Base-by-base conservation (phyloP, 495 filamentous ascomycete species). In the Penicillium alfredii region DNA sequence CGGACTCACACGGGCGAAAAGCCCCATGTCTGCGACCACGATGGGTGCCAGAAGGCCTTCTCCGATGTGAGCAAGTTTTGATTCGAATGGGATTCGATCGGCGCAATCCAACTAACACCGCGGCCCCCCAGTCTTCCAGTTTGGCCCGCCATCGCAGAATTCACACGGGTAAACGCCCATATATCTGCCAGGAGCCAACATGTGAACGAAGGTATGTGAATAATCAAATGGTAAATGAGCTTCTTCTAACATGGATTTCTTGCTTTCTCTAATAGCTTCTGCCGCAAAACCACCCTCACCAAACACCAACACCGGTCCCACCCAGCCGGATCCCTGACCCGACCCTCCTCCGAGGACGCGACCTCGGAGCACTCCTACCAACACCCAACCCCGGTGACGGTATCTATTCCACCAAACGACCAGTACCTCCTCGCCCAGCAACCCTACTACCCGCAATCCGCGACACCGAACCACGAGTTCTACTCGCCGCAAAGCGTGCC, bases 1-100 rank as follows among this genome's bases (percentile, higher is more conserved):
- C 78, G 87, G 33, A 90, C 86, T 14, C 87, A 94, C 51, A 94
- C 86, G 3, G 85, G 86, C 32, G 86, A 93, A 59, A 94, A 94
- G 58, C 87, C 87, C 29, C 87, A 94, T 57, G 72, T 81, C 39
- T 94, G 87, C 57, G 76, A 84, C 50, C 77, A 86, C 47, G 62
- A 74, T 30, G 83, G 79, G n/a, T 94, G 87, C 55, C 77, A 75
- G 19, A 94, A 92, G 58, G 71, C 81, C 35, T 94, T 94, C 44
- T 92, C 87, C 35, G 87, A 92, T 61, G 87, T 92, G 67, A 66
- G 79, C 6, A 18, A n/a, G 2, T 34, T n/a, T 12, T 11, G 10
- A 19, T 4, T 8, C 1, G 8, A 3, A 33, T 8, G 6, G 7
- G 10, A n/a, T 33, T 16, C 13, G 32, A 35, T n/a, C n/a, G 37